A percentile compares a stretch with the other conserved stretches of the same genome.
Conservation (phyloP, 208 protist genomes). For the Wallacemonas sp. region DNA sequence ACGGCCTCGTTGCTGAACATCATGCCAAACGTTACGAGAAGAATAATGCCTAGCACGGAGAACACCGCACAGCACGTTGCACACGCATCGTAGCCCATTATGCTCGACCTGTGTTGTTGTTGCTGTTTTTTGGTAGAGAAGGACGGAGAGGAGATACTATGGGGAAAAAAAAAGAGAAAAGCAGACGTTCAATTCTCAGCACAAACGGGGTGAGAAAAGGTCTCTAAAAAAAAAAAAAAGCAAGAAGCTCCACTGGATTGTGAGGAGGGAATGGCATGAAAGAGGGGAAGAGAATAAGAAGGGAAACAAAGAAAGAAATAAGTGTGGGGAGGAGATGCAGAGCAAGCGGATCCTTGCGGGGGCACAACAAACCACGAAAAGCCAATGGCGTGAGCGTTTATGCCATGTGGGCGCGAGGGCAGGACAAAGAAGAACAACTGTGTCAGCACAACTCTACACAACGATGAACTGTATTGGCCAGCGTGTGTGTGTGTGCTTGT, state of each 20-base stretch:
- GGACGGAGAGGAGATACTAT: too few species aligned
- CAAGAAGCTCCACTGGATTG: not conserved
- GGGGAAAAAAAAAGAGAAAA: constrained; percentile 12
- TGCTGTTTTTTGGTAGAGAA: too few species aligned
- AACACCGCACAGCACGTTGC: constrained; percentile 83
- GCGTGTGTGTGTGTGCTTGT: too few species aligned
- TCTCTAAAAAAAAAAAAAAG: constrained; percentile 9
- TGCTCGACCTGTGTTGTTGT: too few species aligned
- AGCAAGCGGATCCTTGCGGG: too few species aligned
- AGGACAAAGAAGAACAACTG: not conserved
- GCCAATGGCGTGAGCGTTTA: too few species aligned
- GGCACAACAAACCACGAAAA: too few species aligned
- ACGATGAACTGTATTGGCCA: too few species aligned
- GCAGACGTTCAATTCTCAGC: constrained; percentile 1
- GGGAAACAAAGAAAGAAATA: constrained; percentile 1
- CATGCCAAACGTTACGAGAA: constrained; percentile 76
- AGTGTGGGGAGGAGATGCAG: constrained; percentile 8
- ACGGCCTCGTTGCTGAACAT: constrained; percentile 75
- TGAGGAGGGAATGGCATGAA: not conserved
- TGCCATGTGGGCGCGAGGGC: too few species aligned
- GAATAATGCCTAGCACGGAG: constrained; percentile 83
- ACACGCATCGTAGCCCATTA: constrained; percentile 62
- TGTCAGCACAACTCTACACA: too few species aligned
- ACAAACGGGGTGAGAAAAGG: not conserved
- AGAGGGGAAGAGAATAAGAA: not conserved